Evolutionary conservation across 2,329 filamentous ascomycete species (phyloP), one percentile per base, ranked within the genome.

Genomic region (Pseudocercospora macadamiae): DNA sequence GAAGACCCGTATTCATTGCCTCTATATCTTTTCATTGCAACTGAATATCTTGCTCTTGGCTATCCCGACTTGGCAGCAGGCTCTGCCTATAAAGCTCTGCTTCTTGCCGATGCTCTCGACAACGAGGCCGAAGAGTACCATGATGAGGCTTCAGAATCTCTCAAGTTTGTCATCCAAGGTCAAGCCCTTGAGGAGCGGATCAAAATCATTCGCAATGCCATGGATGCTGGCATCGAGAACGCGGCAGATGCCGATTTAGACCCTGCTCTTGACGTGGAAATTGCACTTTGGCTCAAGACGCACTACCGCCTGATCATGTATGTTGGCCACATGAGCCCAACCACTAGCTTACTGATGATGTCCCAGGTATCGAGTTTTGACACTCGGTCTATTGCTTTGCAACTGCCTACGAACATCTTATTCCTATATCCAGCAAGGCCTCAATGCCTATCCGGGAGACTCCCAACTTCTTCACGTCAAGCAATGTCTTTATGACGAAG

Each of bases 1-100:
- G 51, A 57, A 30, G 58, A 61, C 25, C 60, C 64, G n/a, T 66
- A 66, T 52, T 63, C 57, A 19, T 57, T 66, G 10, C 62, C 67
- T 3, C 36, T 70, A 4, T 69, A 71, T 39, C 57, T 73, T 42
- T 82, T 88, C 63, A 85, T 93, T 28, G 91, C 91, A 21, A 77
- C 83, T 30, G 79, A 89, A 39, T 86, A 97, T 74, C 83, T 86
- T 14, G 79, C 86, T 45, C 81, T 97, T 47, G 90, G 86, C 34
- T 97, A 96, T 74, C 91, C 91, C 0, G 95, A 99, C 73, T 84
- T 99, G 36, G 92, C 92, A 4, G 88, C 89, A 9, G 91, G 91
- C 30, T 93, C 97, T 79, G 91, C 91, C 4, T 97, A 97, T 73
- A 88, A 89, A 55, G 92, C 93, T 1, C 82, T 97, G n/a, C 83